Evolutionary conservation across 2,329 filamentous ascomycete species (phyloP), one percentile per base, ranked within the genome.

Genomic region (Rhytidhysteron rufulum): DNA sequence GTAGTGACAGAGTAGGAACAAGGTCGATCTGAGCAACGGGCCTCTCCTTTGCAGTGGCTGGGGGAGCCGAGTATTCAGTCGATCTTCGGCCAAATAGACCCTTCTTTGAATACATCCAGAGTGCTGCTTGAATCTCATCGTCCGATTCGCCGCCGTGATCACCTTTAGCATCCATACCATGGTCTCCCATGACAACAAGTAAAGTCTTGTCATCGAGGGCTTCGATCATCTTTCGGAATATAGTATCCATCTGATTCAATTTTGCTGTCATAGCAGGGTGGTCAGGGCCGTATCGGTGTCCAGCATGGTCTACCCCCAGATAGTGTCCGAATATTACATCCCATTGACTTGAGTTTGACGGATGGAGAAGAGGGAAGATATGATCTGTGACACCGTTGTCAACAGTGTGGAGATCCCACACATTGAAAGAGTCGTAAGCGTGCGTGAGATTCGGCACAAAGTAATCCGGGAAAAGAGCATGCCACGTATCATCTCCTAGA

Each of bases 131-230:
- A 5, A 98, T 80, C 63, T 98, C 93, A 49, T 97, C 89, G 52
- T 96, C 88, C 22, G 91, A 96, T 70, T 98, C 93, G 40, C 93
- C 93, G n/a, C 93, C 93, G 59, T 98, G 93, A 51, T 98, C 93
- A 15, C 93, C 93, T 69, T 98, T 97, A 45, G 79, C 74, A 64
- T 98, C 93, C 93, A 98, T 98, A 9, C 93, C 93, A 60, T 98
- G 93, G 62, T 98, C 93, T n/a, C 93, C 93, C 88, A 98, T 95
- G 11, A 98, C 86, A 16, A 98, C 82, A 25, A 98, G 72, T 17
- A 98, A 72, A 0, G 93, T 98, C 40, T 88, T 72, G 39, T 96
- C 85, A 53, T 95, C 91, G 15, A 98, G 71, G 3, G 72, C 71
- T 1, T 78, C 72, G 3, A 86, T 82, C 39, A 97, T 73, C 19